phyloP scores from a whole-genome alignment of 768 basidiomycete species.

The Pleurotus citrinopileatus region DNA sequence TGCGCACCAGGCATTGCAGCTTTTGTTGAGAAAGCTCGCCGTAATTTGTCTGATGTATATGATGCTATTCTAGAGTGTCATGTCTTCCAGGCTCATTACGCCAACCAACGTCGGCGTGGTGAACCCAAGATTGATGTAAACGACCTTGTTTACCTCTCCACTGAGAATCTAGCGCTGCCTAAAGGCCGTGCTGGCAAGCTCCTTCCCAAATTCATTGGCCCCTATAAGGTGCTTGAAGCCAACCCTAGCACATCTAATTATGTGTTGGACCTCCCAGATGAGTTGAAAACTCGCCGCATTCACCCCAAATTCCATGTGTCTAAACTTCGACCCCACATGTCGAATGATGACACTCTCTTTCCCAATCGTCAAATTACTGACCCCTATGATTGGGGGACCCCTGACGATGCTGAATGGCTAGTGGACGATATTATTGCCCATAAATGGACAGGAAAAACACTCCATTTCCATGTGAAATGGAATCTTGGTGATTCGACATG shows the following conservation, averaged over 20 bases:
- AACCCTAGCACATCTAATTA: conserved; percentile 23
- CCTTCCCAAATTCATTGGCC: conserved; percentile 35
- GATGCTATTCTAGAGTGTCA: conserved; percentile 33
- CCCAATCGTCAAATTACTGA: conserved; percentile 22
- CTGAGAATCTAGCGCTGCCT: conserved; percentile 30
- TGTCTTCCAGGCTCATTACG: conserved; percentile 25
- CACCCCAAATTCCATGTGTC: conserved; percentile 33
- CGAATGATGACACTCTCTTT: conserved; percentile 32
- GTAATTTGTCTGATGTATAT: conserved; percentile 22
- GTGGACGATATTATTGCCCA: conserved; percentile 32
- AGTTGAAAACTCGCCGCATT: conserved; percentile 22
- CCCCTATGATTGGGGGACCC: conserved; percentile 33
- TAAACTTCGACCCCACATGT: conserved; percentile 23
- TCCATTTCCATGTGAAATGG: conserved; percentile 29
- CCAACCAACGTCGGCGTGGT: conserved; percentile 21
- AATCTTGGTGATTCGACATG: conserved; percentile 29
- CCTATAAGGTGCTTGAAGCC: conserved; percentile 24
- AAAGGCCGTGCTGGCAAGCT: conserved; percentile 31
- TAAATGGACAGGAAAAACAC: conserved; percentile 11
- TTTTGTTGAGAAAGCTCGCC: conserved; percentile 22
- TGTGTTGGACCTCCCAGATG: conserved; percentile 22
- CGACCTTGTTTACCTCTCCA: conserved; percentile 32
- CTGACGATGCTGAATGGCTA: conserved; percentile 31
- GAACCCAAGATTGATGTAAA: conserved; percentile 18
- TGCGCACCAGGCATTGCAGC: conserved; percentile 18